Conservation (phyloP, 1,139 yeast species). For the Williopsis jadinii region DNA sequence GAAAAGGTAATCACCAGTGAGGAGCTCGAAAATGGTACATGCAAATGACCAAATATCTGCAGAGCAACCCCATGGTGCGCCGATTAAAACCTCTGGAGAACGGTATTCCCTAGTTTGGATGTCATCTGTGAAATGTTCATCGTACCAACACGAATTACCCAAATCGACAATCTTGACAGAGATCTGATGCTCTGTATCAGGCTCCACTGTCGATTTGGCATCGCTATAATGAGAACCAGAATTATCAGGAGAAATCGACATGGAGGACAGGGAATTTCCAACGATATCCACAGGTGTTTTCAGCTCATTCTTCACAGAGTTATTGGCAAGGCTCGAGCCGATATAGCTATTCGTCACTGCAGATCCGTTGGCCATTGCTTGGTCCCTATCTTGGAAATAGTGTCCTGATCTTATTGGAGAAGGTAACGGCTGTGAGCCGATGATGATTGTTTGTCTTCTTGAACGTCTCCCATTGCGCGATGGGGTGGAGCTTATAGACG, state of each 20-base stretch:
- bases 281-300: conserved; percentile 4
- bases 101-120: conserved; percentile 74
- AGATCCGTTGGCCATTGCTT: too few species aligned
- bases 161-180: conserved; percentile 65
- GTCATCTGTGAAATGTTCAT: conserved; percentile 62
- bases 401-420: conserved; percentile 55
- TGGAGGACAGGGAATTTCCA: conserved; percentile 22
- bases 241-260: conserved; percentile 21
- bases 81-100: conserved; percentile 57
- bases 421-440: conserved; percentile 84
- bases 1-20: conserved; percentile 71
- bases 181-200: conserved; percentile 24
- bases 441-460: conserved; percentile 69
- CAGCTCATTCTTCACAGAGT: too few species aligned
- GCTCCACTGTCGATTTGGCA: conserved; percentile 1
- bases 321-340: too few species aligned
- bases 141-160: conserved; percentile 68
- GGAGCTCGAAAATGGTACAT: conserved; percentile 60
- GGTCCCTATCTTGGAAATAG: conserved; percentile 18
- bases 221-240: conserved; percentile 3
- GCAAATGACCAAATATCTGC: conserved; percentile 75
- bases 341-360: too few species aligned
- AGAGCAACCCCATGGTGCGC: conserved; percentile 67
- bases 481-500: conserved; percentile 14
- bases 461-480: conserved; percentile 38